Base-by-base conservation (phyloP, 495 filamentous ascomycete species). In the Chaetomium fimeti region DNA sequence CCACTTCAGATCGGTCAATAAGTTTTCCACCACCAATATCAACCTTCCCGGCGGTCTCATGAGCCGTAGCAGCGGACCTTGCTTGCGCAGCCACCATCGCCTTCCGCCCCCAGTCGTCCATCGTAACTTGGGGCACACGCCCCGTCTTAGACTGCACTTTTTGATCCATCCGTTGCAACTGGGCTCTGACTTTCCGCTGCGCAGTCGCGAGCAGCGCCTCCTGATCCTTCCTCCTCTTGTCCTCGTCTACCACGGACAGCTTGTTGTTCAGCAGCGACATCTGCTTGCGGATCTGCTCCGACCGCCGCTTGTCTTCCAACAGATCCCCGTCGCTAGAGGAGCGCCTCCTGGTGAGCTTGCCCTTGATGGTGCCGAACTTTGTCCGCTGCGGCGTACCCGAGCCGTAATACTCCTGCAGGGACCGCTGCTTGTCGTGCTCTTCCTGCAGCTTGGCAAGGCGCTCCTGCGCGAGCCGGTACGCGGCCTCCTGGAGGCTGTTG, bases 21-120 rank as follows among this genome's bases (percentile, higher is more conserved):
- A 87, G 89, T 69, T 84, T 90, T 0, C 91, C 89, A 27, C 88
- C 86, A 25, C 95, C 93, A 56, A 98, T 87, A 66, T 92, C 83
- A 47, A 97, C 81, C 70, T 86, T 88, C 25, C 87, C 84, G 59
- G 83, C 77, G 66, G 83, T 63, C 7, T 71, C 82, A 28, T 76
- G 69, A 11, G 42, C 64, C 11, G 52, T 80, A 3, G 78, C 76
- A 43, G 89, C 83, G n/a, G 82, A 83, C 25, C 88, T 83, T n/a
- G 85, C 81, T 68, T 87, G 83, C 13, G 88, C 89, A 20, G 84
- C 84, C 32, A 85, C 84, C 36, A 83, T 77, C 4, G 91, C 90
- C 65, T 88, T 90, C 36, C 86, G 77, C 64, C 94, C 90, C 91
- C 92, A 93, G 65, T 92, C 87, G 32, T 83, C 87, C 69, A 86